Evolutionary conservation across 371 early-diverging fungal genomes (phyloP).

Genomic region (Rhizopus arrhizus): DNA sequence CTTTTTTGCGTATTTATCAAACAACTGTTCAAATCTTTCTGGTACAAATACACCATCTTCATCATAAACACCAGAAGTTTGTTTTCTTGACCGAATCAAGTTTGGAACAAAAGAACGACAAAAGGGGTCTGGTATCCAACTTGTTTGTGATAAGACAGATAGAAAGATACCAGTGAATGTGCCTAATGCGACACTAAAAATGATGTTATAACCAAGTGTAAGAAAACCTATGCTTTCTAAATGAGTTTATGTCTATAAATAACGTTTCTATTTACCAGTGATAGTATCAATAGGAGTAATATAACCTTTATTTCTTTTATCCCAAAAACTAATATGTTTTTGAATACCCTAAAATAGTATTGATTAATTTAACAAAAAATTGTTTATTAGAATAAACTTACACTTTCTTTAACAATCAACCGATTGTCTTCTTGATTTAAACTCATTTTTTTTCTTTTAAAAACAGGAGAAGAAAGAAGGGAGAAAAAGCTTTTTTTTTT

Average conservation of each 20-base stretch:
- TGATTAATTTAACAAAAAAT: too few species aligned
- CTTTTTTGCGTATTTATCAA: slow-evolving; percentile 33
- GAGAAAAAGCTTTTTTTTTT: neutral
- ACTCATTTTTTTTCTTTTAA: neutral
- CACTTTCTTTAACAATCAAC: neutral
- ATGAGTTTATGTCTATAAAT: neutral
- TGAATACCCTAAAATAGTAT: slow-evolving; percentile 22
- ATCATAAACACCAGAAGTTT: slow-evolving; percentile 29
- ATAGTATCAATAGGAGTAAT: slow-evolving; percentile 32
- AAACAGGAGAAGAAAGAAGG: neutral
- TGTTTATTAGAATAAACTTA: neutral
- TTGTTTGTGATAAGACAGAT: slow-evolving; percentile 24
- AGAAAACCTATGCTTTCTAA: slow-evolving; percentile 22
- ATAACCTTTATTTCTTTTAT: slow-evolving; percentile 29
- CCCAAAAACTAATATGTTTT: slow-evolving; percentile 32
- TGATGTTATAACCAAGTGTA: slow-evolving; percentile 24
- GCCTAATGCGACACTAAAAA: slow-evolving; percentile 27
- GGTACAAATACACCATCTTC: slow-evolving; percentile 32
- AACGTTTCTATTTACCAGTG: slow-evolving; percentile 16
- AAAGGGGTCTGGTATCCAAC: slow-evolving; percentile 29
- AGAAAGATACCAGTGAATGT: slow-evolving; percentile 21
- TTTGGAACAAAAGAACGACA: slow-evolving; percentile 21
- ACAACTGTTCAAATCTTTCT: slow-evolving; percentile 35
- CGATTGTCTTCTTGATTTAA: neutral
- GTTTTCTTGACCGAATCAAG: slow-evolving; percentile 14